phyloP scores from a whole-genome alignment of 441 rosid genomes.

The Euphorbia corollata region DNA sequence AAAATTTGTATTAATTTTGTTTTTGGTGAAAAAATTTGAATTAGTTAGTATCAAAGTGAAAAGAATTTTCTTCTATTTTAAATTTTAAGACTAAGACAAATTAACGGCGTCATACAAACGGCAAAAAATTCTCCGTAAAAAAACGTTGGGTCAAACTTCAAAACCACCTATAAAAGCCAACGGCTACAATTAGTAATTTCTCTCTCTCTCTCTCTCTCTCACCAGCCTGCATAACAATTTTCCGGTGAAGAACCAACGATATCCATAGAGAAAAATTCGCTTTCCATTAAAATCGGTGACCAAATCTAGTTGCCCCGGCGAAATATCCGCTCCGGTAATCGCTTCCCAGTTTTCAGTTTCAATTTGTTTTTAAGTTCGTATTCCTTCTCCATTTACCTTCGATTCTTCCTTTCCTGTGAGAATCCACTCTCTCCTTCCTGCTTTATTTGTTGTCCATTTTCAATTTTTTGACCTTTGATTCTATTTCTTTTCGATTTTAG shows the following conservation, averaged over 20 bases:
- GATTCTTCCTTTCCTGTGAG: conserved; percentile 44
- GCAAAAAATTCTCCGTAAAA: neutral
- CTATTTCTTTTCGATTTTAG: neutral
- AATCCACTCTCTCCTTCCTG: conserved; percentile 30
- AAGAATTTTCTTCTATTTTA: too few relatives aligned
- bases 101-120: conserved; percentile 19
- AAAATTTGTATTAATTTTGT: too few relatives aligned
- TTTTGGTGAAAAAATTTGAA: too few relatives aligned
- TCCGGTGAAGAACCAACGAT: conserved; percentile 19
- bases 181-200: conserved; percentile 30
- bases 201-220: neutral
- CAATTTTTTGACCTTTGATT: neutral
- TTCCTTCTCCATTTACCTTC: conserved; percentile 20
- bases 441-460: neutral
- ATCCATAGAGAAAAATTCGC: conserved; percentile 28
- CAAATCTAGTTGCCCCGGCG: conserved; percentile 20
- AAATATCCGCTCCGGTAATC: conserved; percentile 14
- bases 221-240: neutral
- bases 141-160: conserved; percentile 29
- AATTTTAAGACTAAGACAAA: neutral
- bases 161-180: conserved; percentile 28
- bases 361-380: conserved; percentile 22
- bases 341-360: conserved; percentile 13
- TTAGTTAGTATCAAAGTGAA: too few relatives aligned
- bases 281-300: conserved; percentile 18